Conservation (phyloP, 345 rosid species). For the thale cress (Arabidopsis thaliana) region DNA sequence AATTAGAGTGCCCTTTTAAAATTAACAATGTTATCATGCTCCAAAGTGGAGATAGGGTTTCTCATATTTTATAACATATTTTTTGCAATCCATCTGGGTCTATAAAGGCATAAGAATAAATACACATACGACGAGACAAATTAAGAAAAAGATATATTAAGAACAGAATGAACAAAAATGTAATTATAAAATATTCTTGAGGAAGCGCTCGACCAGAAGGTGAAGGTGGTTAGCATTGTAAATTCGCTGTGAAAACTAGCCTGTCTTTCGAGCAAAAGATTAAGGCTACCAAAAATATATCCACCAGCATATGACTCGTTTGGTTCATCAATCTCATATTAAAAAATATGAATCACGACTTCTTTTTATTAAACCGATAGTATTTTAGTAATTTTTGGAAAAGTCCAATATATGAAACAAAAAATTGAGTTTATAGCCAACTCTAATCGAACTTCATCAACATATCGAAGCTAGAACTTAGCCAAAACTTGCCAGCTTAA, state of each 20-base stretch:
- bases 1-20: conserved; percentile 21
- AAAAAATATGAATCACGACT: neutral
- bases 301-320: neutral
- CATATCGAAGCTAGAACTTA: neutral
- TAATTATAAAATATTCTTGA: neutral
- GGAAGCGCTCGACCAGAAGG: conserved; percentile 9
- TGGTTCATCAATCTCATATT: neutral
- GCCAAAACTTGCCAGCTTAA: neutral
- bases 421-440: neutral
- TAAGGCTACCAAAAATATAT: neutral
- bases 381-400: no score
- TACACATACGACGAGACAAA: conserved; percentile 39
- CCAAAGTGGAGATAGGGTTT: conserved; percentile 46
- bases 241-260: neutral
- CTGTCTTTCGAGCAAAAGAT: neutral
- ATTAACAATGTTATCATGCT: conserved; percentile 41
- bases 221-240: neutral
- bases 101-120: conserved; percentile 38
- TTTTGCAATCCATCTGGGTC: conserved; percentile 39
- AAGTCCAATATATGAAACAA: neutral
- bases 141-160: neutral
- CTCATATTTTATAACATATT: conserved; percentile 29
- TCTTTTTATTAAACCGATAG: neutral
- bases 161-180: conserved; percentile 1
- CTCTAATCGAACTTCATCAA: neutral